Percentiles rank a stretch among this genome's conserved stretches.
phyloP scores from a whole-genome alignment of 805 yeast species.

The Saturnispora quitensis region DNA sequence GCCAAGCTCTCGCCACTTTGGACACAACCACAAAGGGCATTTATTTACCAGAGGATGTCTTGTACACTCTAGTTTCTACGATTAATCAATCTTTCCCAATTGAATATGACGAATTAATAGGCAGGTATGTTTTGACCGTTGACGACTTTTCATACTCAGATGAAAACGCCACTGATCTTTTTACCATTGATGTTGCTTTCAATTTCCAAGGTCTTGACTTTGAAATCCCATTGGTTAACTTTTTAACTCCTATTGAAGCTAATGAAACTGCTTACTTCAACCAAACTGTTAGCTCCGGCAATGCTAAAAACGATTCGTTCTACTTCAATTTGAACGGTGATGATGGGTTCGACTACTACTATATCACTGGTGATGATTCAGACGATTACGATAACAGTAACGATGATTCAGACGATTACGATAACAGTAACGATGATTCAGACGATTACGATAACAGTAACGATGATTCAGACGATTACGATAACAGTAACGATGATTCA shows the following conservation, averaged over 20 bases:
- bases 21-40: constrained; percentile 5
- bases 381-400: not conserved
- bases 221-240: constrained; percentile 32
- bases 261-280: constrained; percentile 8
- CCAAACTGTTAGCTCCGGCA: not conserved
- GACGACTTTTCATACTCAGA: not conserved
- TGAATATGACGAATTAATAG: constrained; percentile 6
- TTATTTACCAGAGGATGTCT: constrained; percentile 7
- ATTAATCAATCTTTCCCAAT: constrained; percentile 3
- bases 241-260: constrained; percentile 2
- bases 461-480: not conserved
- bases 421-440: not conserved
- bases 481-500: not conserved
- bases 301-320: constrained; percentile 6
- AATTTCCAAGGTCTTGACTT: constrained; percentile 45
- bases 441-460: not conserved
- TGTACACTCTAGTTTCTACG: not conserved
- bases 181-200: constrained; percentile 25
- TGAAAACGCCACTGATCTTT: not conserved
- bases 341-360: not conserved
- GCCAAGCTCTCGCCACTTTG: constrained; percentile 6
- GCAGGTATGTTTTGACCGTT: constrained; percentile 3
- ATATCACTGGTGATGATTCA: not conserved
- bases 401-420: not conserved
- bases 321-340: not conserved